These are phyloP conservation scores for Sphagnum fallax DNA, from an alignment of 228 moss, liverwort and hornwort genomes.

Conservation along the genomic window DNA sequence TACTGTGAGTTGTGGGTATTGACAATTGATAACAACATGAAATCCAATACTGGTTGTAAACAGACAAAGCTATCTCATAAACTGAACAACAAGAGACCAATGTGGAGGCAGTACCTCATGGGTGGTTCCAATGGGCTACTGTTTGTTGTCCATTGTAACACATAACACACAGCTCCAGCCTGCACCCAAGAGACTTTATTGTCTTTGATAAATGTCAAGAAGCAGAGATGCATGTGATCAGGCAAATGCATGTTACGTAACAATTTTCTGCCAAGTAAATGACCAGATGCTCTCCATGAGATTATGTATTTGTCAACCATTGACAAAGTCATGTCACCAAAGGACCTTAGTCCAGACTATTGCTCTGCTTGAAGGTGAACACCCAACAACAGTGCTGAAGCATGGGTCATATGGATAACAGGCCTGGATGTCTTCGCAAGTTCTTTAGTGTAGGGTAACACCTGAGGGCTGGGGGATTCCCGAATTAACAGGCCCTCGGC, in stretches of 20 bases:
- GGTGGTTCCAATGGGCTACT: slow-evolving; percentile 58
- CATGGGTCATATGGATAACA: slow-evolving; percentile 62
- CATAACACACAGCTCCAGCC: slow-evolving; percentile 82
- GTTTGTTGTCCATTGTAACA: slow-evolving; percentile 74
- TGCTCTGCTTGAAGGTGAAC: slow-evolving; percentile 81
- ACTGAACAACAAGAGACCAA: not conserved
- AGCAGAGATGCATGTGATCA: not conserved
- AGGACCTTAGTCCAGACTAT: slow-evolving; percentile 23
- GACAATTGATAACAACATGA: not conserved
- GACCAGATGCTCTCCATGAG: not conserved
- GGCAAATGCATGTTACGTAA: not conserved
- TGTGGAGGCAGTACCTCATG: slow-evolving; percentile 34
- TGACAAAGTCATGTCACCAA: not conserved
- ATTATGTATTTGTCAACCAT: not conserved
- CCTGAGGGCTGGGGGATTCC: too few relatives aligned
- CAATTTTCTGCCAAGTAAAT: not conserved
- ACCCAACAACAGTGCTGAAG: slow-evolving; percentile 63
- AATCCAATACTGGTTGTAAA: not conserved
- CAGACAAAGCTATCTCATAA: not conserved
- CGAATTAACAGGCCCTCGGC: too few relatives aligned
- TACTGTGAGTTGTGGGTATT: not conserved
- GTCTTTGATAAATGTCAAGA: not conserved
- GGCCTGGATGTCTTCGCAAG: slow-evolving; percentile 77
- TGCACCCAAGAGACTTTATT: slow-evolving; percentile 2
- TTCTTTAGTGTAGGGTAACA: slow-evolving; percentile 8